Evolutionary conservation across 2,329 filamentous ascomycete genomes (phyloP), one percentile per base, ranked within the genome.

Genomic region (Fusarium xylarioides): DNA sequence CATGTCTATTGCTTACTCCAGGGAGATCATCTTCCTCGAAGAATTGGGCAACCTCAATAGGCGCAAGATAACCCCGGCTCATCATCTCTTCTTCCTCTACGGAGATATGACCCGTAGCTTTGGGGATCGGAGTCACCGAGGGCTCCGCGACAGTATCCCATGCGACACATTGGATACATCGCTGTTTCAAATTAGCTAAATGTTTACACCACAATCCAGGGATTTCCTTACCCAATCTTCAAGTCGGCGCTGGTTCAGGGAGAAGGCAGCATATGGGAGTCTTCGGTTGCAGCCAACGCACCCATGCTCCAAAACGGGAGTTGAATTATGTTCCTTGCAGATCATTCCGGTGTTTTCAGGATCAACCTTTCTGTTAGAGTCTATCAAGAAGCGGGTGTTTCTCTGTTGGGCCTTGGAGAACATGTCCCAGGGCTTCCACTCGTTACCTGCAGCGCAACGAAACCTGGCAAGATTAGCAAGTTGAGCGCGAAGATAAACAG

Each of bases 111-210:
- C 80, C 81, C 1, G 81, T 81, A 34, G 79, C 78, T 2, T 82
- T 71, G 1, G 78, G 77, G 0, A 66, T 59, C 0, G 81, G 81
- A 1, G 71, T 74, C 6, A 82, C 78, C 2, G 69, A 72, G 2
- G 79, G 79, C 38, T 84, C 83, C 43, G 83, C 81, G 2, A 81
- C 80, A 1, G 63, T 14, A 19, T 67, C 75, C 82, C 82, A 84
- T 7, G 79, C 81, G 15, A 74, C 76, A 58, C 83, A 84, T 60
- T 74, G 70, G 44, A 66, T 75, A 68, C 83, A 84, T 40, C 73
- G 72, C 83, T 84, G 19, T 28, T 7, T 4, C 7, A 26, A 6
- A 58, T 78, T 30, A 78, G 66, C 15, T 30, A 21, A 5, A 28
- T 18, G 1, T 5, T 28, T 10, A 7, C 23, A 21, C 26, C n/a